phyloP scores from a whole-genome alignment of 768 basidiomycete species.

The Mycena belliarum region DNA sequence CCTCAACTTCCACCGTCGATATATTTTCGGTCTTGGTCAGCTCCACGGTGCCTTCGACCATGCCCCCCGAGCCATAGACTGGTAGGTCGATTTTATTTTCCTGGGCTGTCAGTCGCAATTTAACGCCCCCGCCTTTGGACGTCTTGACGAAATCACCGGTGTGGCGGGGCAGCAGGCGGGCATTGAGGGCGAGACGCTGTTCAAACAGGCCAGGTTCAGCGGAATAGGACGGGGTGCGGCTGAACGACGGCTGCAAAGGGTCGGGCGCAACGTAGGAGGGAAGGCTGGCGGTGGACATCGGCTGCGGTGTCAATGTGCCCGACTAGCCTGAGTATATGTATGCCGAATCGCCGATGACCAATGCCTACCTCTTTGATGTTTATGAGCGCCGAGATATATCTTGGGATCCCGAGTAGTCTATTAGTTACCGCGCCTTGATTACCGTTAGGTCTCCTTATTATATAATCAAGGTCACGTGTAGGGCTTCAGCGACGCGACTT shows the following conservation, averaged over 20 bases:
- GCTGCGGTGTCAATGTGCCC: too few relatives aligned
- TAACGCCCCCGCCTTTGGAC: constrained; percentile 53
- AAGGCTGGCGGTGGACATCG: constrained; percentile 54
- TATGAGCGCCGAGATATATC: too few relatives aligned
- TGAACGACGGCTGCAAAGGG: constrained; percentile 32
- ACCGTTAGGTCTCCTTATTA: too few relatives aligned
- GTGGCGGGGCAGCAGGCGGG: constrained; percentile 39
- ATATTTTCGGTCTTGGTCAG: constrained; percentile 56
- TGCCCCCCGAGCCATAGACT: constrained; percentile 52
- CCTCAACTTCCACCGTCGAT: constrained; percentile 66
- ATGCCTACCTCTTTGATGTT: too few relatives aligned
- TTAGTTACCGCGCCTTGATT: too few relatives aligned
- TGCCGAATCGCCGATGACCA: constrained; percentile 6
- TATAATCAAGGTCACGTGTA: too few relatives aligned
- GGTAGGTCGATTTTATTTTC: constrained; percentile 53
- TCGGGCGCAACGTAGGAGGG: constrained; percentile 50
- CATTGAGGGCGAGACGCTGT: constrained; percentile 50
- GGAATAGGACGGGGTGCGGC: constrained; percentile 50
- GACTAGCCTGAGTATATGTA: constrained; percentile 5
- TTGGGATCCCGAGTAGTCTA: too few relatives aligned
- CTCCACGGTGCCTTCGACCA: constrained; percentile 58
- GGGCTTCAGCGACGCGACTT: too few relatives aligned
- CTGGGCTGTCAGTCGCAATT: constrained; percentile 54
- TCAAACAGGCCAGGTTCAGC: constrained; percentile 55
- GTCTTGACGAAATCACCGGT: constrained; percentile 59